phyloP scores from a whole-genome alignment of 139 green algal species.

The Chloropicon primus region DNA sequence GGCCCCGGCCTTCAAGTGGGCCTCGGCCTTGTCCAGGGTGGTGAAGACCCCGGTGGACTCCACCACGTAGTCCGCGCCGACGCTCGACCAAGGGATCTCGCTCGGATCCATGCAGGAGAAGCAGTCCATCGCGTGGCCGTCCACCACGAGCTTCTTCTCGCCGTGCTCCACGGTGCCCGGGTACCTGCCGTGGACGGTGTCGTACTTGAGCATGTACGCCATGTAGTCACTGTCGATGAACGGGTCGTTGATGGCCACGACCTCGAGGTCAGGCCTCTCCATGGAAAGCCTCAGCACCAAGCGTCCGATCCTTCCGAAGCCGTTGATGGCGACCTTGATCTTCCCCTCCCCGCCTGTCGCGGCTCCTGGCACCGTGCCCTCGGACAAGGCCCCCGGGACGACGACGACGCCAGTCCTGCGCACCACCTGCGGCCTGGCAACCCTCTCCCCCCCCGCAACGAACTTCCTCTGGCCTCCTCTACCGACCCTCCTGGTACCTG shows the following conservation, averaged over 20 bases:
- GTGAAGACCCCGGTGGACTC: slow-evolving; percentile 93
- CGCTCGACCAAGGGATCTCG: slow-evolving; percentile 66
- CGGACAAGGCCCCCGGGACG: background rate
- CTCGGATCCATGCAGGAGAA: slow-evolving; percentile 63
- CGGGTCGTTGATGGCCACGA: slow-evolving; percentile 74
- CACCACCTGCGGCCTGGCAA: too few species aligned
- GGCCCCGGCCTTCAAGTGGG: slow-evolving; percentile 70
- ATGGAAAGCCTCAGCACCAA: slow-evolving; percentile 48
- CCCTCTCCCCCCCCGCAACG: too few species aligned
- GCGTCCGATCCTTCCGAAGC: slow-evolving; percentile 81
- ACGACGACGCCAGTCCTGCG: too few species aligned
- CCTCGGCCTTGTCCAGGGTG: slow-evolving; percentile 53
- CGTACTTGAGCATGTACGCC: slow-evolving; percentile 85
- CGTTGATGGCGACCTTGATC: slow-evolving; percentile 79
- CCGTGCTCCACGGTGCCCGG: slow-evolving; percentile 18
- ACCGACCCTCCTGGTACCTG: too few species aligned
- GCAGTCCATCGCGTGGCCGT: slow-evolving; percentile 47
- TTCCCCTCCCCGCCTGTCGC: slow-evolving; percentile 3
- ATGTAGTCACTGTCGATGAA: slow-evolving; percentile 58
- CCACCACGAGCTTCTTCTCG: slow-evolving; percentile 43
- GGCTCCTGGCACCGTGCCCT: background rate
- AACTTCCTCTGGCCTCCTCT: too few species aligned
- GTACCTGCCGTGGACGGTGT: slow-evolving; percentile 50
- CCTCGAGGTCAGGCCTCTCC: slow-evolving; percentile 57
- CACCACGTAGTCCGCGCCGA: slow-evolving; percentile 67